These are phyloP conservation scores for Scedosporium boydii DNA, from an alignment of 2,329 filamentous ascomycete genomes.

Conservation along the genomic window DNA sequence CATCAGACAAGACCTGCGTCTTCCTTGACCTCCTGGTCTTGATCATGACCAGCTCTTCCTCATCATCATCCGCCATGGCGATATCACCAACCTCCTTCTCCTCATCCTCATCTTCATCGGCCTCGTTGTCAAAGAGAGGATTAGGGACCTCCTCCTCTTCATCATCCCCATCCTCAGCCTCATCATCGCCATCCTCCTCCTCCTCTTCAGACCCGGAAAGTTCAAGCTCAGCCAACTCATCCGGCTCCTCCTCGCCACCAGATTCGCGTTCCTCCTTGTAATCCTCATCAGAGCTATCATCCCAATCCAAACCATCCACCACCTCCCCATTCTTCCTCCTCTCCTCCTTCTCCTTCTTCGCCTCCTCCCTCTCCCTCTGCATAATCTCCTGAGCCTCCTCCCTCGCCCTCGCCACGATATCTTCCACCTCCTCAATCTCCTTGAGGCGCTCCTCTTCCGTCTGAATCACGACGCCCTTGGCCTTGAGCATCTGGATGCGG, in stretches of 20 bases:
- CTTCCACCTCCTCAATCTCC: slow-evolving; percentile 75
- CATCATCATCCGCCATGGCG: slow-evolving; percentile 16
- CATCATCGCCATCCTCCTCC: slow-evolving; percentile 21
- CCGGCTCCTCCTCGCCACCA: slow-evolving; percentile 24
- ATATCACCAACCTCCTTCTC: slow-evolving; percentile 28
- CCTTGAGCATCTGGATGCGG: slow-evolving; percentile 64
- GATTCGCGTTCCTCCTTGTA: slow-evolving; percentile 29
- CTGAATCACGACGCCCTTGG: slow-evolving; percentile 72
- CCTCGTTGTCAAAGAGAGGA: slow-evolving; percentile 30
- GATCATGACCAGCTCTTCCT: slow-evolving; percentile 28
- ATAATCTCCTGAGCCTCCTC: slow-evolving; percentile 72
- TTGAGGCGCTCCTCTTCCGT: slow-evolving; percentile 79
- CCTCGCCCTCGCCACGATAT: slow-evolving; percentile 77
- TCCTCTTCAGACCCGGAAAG: slow-evolving; percentile 36
- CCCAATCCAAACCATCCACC: slow-evolving; percentile 43
- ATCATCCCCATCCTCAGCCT: slow-evolving; percentile 20
- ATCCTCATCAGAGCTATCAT: slow-evolving; percentile 44
- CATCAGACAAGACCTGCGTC: slow-evolving; percentile 49
- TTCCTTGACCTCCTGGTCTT: slow-evolving; percentile 41
- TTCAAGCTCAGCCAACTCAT: slow-evolving; percentile 29
- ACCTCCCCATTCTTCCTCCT: slow-evolving; percentile 32
- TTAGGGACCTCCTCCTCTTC: slow-evolving; percentile 20
- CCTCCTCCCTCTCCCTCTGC: slow-evolving; percentile 63
- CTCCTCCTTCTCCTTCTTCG: slow-evolving; percentile 52
- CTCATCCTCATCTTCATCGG: slow-evolving; percentile 18